Conservation (phyloP, 163 green algal genomes). For the Trebouxia gelatinosa region DNA sequence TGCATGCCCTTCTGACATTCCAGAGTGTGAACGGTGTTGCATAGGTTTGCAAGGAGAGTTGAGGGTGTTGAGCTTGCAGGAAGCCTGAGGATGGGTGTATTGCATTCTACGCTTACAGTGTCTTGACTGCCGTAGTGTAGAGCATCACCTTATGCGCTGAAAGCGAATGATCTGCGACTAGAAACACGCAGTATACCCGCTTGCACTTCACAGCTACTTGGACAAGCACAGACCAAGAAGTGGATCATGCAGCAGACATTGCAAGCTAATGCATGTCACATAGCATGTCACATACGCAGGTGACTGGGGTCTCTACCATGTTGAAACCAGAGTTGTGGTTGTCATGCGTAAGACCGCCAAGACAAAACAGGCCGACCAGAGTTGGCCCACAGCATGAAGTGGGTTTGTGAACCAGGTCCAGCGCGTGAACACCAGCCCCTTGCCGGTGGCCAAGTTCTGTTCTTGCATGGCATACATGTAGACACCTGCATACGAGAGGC, state of each 20-base stretch:
- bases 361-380: conserved; percentile 19
- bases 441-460: neutral
- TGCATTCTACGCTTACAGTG: neutral
- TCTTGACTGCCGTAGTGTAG: neutral
- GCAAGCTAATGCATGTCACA: neutral
- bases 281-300: neutral
- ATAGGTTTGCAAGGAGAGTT: too few relatives aligned
- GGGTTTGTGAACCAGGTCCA: conserved; percentile 15
- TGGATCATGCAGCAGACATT: neutral
- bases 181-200: too few relatives aligned
- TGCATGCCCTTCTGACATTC: too few relatives aligned
- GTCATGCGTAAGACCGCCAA: conserved; percentile 15
- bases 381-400: conserved; percentile 4
- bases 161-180: neutral
- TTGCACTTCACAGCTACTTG: too few relatives aligned
- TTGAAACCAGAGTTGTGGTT: conserved; percentile 5
- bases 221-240: neutral
- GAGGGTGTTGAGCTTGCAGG: too few relatives aligned
- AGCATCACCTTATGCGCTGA: neutral
- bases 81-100: too few relatives aligned
- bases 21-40: too few relatives aligned
- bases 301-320: conserved; percentile 16
- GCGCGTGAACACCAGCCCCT: neutral
- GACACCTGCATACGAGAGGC: neutral
- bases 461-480: conserved; percentile 11